Conservation (phyloP, 1,284 basidiomycete species). For the Exsudoporus floridanus region DNA sequence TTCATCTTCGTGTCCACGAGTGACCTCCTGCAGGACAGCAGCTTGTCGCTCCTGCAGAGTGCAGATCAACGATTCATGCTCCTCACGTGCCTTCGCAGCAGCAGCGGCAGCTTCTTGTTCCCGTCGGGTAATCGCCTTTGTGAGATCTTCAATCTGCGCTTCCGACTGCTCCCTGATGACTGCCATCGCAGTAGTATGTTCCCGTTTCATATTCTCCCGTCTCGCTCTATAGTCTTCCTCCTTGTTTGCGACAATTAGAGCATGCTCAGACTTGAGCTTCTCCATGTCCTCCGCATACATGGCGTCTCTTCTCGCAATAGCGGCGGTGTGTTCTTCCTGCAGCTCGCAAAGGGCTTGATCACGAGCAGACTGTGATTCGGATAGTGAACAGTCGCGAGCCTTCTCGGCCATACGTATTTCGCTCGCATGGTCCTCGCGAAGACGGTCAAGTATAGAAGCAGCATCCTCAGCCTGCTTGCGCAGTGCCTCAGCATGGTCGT, state of each 20-base stretch:
- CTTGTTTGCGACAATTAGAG: slow-evolving; percentile 49
- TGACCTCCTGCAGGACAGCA: slow-evolving; percentile 51
- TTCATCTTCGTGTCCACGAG: slow-evolving; percentile 55
- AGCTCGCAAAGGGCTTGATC: slow-evolving; percentile 57
- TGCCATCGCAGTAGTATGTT: slow-evolving; percentile 40
- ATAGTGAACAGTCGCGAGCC: slow-evolving; percentile 68
- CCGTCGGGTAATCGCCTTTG: slow-evolving; percentile 43
- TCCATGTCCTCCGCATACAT: slow-evolving; percentile 62
- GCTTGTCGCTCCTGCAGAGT: slow-evolving; percentile 57
- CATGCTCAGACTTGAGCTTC: slow-evolving; percentile 61
- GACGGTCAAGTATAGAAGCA: slow-evolving; percentile 58
- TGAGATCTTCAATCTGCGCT: slow-evolving; percentile 51
- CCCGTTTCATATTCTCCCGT: slow-evolving; percentile 43
- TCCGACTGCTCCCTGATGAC: slow-evolving; percentile 38
- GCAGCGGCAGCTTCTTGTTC: slow-evolving; percentile 46
- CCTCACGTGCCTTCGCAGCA: slow-evolving; percentile 43
- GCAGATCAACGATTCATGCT: slow-evolving; percentile 52
- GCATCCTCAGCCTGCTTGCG: slow-evolving; percentile 59
- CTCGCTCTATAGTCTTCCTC: slow-evolving; percentile 55
- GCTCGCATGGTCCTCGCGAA: slow-evolving; percentile 69
- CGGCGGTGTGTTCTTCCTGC: slow-evolving; percentile 67
- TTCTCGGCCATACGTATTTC: slow-evolving; percentile 70
- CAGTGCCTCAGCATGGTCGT: slow-evolving; percentile 63
- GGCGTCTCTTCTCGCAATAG: slow-evolving; percentile 61
- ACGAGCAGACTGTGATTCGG: slow-evolving; percentile 70